Evolutionary conservation across 352 stramenopile species (phyloP).

Genomic region (Globisporangium sylvaticum): DNA sequence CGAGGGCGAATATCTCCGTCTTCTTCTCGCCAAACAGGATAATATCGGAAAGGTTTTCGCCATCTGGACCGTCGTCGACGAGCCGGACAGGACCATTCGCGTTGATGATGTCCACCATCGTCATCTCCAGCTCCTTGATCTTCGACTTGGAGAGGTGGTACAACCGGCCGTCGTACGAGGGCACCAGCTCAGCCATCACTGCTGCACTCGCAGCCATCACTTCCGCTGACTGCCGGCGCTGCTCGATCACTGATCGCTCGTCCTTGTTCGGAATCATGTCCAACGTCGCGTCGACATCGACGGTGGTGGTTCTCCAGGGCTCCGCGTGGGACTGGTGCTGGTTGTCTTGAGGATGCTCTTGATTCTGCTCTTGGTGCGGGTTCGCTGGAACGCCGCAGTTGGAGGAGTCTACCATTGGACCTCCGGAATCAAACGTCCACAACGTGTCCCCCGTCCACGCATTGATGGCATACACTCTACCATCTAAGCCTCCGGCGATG

Average conservation of each 20-base stretch:
- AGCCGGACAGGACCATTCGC: constrained; percentile 67
- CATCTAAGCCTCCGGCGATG: constrained; percentile 68
- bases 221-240: constrained; percentile 18
- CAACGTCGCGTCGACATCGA: constrained; percentile 29
- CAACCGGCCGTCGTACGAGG: constrained; percentile 72
- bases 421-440: constrained; percentile 81
- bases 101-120: constrained; percentile 73
- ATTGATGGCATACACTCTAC: constrained; percentile 70
- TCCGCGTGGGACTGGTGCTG: background rate
- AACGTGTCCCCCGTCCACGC: constrained; percentile 77
- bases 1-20: constrained; percentile 67
- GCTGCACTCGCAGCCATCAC: constrained; percentile 27
- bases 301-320: constrained; percentile 7
- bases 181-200: constrained; percentile 58
- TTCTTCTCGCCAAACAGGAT: constrained; percentile 76
- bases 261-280: constrained; percentile 15
- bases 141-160: constrained; percentile 65
- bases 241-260: constrained; percentile 27
- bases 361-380: constrained; percentile 8
- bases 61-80: constrained; percentile 20
- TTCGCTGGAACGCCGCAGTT: constrained; percentile 24
- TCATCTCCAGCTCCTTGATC: constrained; percentile 71
- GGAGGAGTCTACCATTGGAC: constrained; percentile 75
- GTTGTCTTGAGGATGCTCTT: constrained; percentile 3
- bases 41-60: constrained; percentile 42